phyloP scores from a whole-genome alignment of 148 eudicot species.

The Limonium bicolor region DNA sequence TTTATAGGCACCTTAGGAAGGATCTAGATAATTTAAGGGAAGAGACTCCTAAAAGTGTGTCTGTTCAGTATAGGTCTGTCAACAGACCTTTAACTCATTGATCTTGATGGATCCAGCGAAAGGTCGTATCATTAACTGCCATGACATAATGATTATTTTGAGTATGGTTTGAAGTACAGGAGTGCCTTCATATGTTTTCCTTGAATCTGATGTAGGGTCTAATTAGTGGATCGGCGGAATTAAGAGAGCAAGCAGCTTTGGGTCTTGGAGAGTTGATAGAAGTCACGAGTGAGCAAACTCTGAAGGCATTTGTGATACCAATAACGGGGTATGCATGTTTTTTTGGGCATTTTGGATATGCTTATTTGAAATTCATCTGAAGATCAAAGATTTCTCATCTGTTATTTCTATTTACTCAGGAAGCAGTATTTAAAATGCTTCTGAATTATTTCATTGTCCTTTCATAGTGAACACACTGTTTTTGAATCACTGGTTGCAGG shows the following conservation, averaged over 20 bases:
- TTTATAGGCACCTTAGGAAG: too few species aligned
- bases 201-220: slow-evolving; percentile 41
- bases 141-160: background rate
- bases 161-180: background rate
- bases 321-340: slow-evolving; percentile 57
- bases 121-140: background rate
- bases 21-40: too few species aligned
- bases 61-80: background rate
- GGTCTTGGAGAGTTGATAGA: slow-evolving; percentile 98
- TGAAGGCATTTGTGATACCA: slow-evolving; percentile 83
- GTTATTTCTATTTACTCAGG: too few species aligned
- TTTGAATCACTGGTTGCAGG: slow-evolving; percentile 24
- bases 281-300: slow-evolving; percentile 80
- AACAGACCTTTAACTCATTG: background rate
- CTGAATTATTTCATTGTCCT: too few species aligned
- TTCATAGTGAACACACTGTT: too few species aligned
- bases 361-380: too few species aligned
- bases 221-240: slow-evolving; percentile 88
- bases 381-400: too few species aligned
- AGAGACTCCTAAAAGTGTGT: too few species aligned
- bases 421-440: too few species aligned
- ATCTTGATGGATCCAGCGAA: background rate
- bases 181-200: background rate
- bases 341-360: background rate
- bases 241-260: slow-evolving; percentile 93